Evolutionary conservation across 768 basidiomycete species (phyloP).

Genomic region (Boletus sensibilis): DNA sequence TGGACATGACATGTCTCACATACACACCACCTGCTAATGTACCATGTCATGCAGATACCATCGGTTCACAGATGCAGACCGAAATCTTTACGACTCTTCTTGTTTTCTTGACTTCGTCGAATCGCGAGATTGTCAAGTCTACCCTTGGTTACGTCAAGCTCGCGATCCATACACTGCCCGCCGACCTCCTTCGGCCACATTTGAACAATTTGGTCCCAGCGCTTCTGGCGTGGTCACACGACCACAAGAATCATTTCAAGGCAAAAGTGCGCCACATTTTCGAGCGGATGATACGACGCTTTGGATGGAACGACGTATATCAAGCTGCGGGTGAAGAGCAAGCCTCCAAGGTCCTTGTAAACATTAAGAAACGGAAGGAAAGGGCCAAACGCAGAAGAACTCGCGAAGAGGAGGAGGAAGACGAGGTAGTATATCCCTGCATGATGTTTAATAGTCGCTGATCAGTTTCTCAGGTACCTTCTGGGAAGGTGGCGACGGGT

Average conservation of each 20-base stretch:
- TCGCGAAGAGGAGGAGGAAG: slow-evolving; percentile 55
- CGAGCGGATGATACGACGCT: slow-evolving; percentile 90
- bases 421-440: slow-evolving; percentile 36
- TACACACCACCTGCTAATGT: background rate
- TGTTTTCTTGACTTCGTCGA: slow-evolving; percentile 89
- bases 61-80: slow-evolving; percentile 68
- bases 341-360: slow-evolving; percentile 83
- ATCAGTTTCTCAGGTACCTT: slow-evolving; percentile 37
- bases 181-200: slow-evolving; percentile 71
- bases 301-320: slow-evolving; percentile 84
- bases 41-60: slow-evolving; percentile 47
- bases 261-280: slow-evolving; percentile 95
- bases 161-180: slow-evolving; percentile 79
- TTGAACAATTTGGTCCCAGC: slow-evolving; percentile 78
- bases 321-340: slow-evolving; percentile 73
- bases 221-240: slow-evolving; percentile 89
- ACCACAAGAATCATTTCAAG: slow-evolving; percentile 99
- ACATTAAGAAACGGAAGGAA: slow-evolving; percentile 95
- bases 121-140: slow-evolving; percentile 98
- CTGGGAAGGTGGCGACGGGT: slow-evolving; percentile 55
- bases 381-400: slow-evolving; percentile 87
- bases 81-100: slow-evolving; percentile 86
- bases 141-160: slow-evolving; percentile 94
- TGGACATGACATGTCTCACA: background rate
- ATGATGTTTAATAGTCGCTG: background rate